A percentile compares a stretch with the other conserved stretches of the same genome.
phyloP scores from a whole-genome alignment of 768 basidiomycete genomes.

The Mycena capillaripes region DNA sequence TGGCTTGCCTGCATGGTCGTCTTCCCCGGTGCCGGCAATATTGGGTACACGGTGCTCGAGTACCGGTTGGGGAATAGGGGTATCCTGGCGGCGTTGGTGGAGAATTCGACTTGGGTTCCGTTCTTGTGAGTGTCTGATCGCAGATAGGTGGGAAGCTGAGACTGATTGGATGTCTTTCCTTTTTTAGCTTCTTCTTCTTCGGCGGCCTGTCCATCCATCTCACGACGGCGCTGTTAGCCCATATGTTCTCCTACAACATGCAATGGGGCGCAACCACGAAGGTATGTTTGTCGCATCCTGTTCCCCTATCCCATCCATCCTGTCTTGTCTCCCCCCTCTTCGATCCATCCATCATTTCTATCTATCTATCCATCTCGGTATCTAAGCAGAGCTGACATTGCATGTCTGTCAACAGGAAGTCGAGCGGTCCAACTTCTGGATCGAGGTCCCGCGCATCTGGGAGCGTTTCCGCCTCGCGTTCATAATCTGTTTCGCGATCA shows the following conservation, averaged over 20 bases:
- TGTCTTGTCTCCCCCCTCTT: too few species aligned
- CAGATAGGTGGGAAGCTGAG: neutral
- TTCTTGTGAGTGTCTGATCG: slow-evolving; percentile 77
- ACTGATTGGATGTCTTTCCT: neutral
- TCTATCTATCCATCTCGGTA: neutral
- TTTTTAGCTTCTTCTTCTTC: slow-evolving; percentile 81
- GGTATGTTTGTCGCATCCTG: slow-evolving; percentile 40
- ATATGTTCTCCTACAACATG: slow-evolving; percentile 83
- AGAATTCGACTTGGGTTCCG: slow-evolving; percentile 75
- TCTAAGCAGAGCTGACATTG: neutral
- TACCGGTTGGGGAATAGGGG: slow-evolving; percentile 75
- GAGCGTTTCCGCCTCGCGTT: slow-evolving; percentile 83
- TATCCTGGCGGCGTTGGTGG: slow-evolving; percentile 63
- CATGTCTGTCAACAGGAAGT: slow-evolving; percentile 79
- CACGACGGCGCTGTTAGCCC: slow-evolving; percentile 72
- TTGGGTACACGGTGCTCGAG: slow-evolving; percentile 77
- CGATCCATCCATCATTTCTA: too few species aligned
- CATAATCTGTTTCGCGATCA: slow-evolving; percentile 62
- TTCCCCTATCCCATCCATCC: too few species aligned
- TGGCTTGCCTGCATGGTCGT: slow-evolving; percentile 82
- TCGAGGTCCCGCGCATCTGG: slow-evolving; percentile 88
- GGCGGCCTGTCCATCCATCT: slow-evolving; percentile 82
- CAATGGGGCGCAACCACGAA: slow-evolving; percentile 86
- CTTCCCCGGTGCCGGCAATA: slow-evolving; percentile 77
- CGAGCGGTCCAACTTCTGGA: slow-evolving; percentile 90